Evolutionary conservation across 768 basidiomycete species (phyloP), one percentile per base, ranked within the genome.

Genomic region (Auricularia sp.): DNA sequence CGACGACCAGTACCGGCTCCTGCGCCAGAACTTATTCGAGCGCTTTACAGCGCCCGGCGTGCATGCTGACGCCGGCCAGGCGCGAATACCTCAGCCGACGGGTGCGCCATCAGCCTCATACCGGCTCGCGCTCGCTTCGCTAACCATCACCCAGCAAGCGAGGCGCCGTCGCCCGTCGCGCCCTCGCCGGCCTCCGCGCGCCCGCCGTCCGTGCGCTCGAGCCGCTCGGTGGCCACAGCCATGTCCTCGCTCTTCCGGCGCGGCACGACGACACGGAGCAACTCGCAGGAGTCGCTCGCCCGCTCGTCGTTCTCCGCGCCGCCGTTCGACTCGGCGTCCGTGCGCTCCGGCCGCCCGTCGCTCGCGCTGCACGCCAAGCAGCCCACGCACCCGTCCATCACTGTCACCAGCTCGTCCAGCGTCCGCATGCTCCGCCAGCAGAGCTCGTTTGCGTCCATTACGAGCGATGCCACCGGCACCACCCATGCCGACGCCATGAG

Each of bases 11-110:
- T 93, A 93, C 72, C 85, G 91, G 61, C 73, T 93, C 53, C 81
- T 93, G 12, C 85, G 91, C 54, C 90, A 91, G 73, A 90, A 87
- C 71, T 78, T 93, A 44, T 93, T 93, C 68, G 89, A 92, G 72
- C 83, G 91, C 62, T 84, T 90, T 70, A 81, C 88, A 16, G 83
- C 76, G 66, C 80, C 78, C 61, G 71, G 77, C 8, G 78, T 88
- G 23, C 88, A 89, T 4, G 77, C 80, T 44, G 90, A 91, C 72
- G 73, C 71, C 10, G 77, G 90, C 29, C 72, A 90, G 53, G 84
- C 90, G 54, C 86, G 87, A 47, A 77, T 83, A 67, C 72, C 78
- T 62, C 65, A 70, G 23, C 18, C 64, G 43, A 7, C 53, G 42
- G 44, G 36, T 36, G 56, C 16, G n/a, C 23, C 35, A 23, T 34